Evolutionary conservation across 2,329 filamentous ascomycete species (phyloP), one percentile per base, ranked within the genome.

Genomic region (Colletotrichum camelliae): DNA sequence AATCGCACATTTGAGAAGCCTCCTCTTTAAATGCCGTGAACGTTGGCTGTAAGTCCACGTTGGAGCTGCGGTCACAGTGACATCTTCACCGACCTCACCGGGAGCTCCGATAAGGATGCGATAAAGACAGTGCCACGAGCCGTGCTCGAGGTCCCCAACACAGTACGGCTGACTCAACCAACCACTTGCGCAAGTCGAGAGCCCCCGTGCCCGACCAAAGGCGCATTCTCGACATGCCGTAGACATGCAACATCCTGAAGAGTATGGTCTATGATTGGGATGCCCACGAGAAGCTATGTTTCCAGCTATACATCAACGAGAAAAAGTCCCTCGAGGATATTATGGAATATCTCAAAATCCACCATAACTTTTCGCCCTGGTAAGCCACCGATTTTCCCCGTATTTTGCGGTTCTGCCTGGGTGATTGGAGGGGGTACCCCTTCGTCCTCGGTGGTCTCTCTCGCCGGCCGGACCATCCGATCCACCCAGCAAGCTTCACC

Each of bases 251-350:
- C 60, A 61, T 48, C 52, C 27, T 43, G 67, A 70, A 73, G 75
- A 84, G 62, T 78, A 89, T 88, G 87, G 86, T 85, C 24, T 89
- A 88, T 81, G 82, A 87, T 75, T 89, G 88, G 87, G 85, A 86
- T n/a, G 78, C 79, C 16, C 83, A 89, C 78, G 83, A 83, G 79
- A 82, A 87, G 69, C 84, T 81, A 80, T 87, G 86, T 79, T 83
- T 83, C 55, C 90, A 91, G 78, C 90, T 97, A 81, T 97, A 96
- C 80, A 94, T 96, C 79, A 91, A 93, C 75, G 93, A 97, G 85
- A 92, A 92, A 79, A 93, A 91, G 85, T 91, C 92, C 55, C 86
- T 96, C 73, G 92, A 94, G 80, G 92, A 96, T 78, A 93, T 97
- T 57, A 94, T 95, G 87, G 89, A 92, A 31, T 92, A 93, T 81